Conservation (phyloP, 345 rosid species). For the Angophora floribunda region DNA sequence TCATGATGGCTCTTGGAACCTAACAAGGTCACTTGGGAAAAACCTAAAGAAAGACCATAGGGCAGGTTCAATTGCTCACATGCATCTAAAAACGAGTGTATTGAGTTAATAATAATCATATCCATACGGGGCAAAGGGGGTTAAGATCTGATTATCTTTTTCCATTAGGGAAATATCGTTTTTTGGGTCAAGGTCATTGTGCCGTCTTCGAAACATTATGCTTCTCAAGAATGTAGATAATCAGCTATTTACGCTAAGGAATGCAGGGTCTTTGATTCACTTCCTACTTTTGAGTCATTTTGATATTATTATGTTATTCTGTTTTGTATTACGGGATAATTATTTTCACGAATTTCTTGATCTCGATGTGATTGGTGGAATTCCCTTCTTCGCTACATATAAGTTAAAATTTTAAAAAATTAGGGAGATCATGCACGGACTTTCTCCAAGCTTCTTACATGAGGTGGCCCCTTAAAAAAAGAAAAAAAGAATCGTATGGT, state of each 20-base stretch:
- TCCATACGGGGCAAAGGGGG: background rate
- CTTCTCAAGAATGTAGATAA: background rate
- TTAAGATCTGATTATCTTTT: background rate
- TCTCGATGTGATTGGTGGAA: rapidly evolving
- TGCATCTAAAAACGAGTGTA: background rate
- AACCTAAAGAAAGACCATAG: background rate
- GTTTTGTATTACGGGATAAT: background rate
- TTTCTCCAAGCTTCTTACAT: background rate
- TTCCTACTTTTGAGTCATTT: background rate
- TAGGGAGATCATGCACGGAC: background rate
- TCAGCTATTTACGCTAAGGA: background rate
- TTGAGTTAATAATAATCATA: background rate
- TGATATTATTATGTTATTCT: background rate
- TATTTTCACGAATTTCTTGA: background rate
- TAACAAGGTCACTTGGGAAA: background rate
- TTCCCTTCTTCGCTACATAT: background rate
- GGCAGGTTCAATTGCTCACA: background rate
- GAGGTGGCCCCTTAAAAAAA: background rate
- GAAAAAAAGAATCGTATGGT: background rate
- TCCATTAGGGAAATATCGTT: background rate
- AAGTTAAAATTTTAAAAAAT: background rate
- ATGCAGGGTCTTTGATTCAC: rapidly evolving
- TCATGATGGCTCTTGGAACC: background rate
- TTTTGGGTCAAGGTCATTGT: background rate
- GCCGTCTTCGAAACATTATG: background rate